Base-by-base conservation (phyloP, 257 asterid species). In the Nicotiana sylvestris region DNA sequence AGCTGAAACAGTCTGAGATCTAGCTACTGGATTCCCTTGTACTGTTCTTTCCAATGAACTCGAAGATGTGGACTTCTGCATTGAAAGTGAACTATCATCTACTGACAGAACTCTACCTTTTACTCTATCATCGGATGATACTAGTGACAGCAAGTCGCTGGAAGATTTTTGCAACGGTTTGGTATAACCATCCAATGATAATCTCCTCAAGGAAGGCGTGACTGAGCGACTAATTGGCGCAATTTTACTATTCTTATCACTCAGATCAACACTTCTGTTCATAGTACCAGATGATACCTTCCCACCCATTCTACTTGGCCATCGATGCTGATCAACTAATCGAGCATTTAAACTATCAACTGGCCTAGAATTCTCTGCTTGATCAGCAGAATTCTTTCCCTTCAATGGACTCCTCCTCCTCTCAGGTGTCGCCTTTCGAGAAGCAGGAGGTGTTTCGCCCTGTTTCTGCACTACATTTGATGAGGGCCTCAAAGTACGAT, bases 291-390 rank as follows among this genome's bases (percentile, higher is more conserved):
- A 83, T 56, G 94, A 81, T 18, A 83, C 74, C 86, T 85, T 91
- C 66, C 88, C 93, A 82, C 86, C 88, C 6, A 82, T 83, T 87
- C 91, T 89, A 85, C 90, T 89, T 30, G 91, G 94, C 99, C 99
- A 89, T 81, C 94, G 90, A 88, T 91, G 94, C 76, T 94, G 97
- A 62, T 95, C 97, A 66, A 91, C 91, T 35, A 90, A 33, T 79
- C 94, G 94, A 80, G 90, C 81, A 84, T 86, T 89, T 27, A 84
- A 64, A 66, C 88, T 77, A 70, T 93, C 98, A 81, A 89, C 83
- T 9, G 95, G 98, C 80, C 85, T 91, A 83, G 92, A 93, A 89
- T 93, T 95, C 89, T 95, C 98, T n/a, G 86, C 82, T 87, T 88
- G 93, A 61, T 92, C 93, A 82, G 84, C 77, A 17, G 91, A 88